Evolutionary conservation across 2,329 filamentous ascomycete genomes (phyloP).

Genomic region (Pseudopithomyces chartarum): DNA sequence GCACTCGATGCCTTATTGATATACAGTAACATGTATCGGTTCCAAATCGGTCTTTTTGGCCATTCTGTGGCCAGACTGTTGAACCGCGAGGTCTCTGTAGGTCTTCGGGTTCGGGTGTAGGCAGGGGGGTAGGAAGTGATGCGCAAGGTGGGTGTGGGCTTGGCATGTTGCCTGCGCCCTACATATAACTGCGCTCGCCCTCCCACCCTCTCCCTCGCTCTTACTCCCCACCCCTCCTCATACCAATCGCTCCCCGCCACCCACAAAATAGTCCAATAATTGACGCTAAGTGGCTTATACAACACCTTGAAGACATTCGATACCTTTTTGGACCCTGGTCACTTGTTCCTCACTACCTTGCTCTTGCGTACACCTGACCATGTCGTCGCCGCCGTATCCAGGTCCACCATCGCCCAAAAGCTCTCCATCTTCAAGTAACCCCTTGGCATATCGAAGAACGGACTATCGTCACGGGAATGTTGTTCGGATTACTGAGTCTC

Average conservation of each 20-base stretch:
- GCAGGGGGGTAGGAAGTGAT: slow-evolving; percentile 11
- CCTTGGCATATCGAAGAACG: slow-evolving; percentile 25
- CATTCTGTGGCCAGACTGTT: not conserved
- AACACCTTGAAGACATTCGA: not conserved
- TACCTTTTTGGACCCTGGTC: not conserved
- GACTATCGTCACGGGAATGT: slow-evolving; percentile 29
- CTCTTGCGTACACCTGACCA: slow-evolving; percentile 16
- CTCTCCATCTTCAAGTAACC: not conserved
- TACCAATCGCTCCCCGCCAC: slow-evolving; percentile 12
- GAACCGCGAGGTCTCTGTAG: slow-evolving; percentile 7
- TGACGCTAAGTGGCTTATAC: slow-evolving; percentile 3
- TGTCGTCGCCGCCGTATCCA: slow-evolving; percentile 29
- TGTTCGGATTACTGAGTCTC: slow-evolving; percentile 31
- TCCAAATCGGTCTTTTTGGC: not conserved
- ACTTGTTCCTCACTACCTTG: not conserved
- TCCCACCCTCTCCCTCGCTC: slow-evolving; percentile 20
- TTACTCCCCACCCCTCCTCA: slow-evolving; percentile 18
- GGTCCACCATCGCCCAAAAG: not conserved
- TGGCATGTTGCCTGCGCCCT: slow-evolving; percentile 16
- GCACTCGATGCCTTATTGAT: slow-evolving; percentile 15
- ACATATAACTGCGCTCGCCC: slow-evolving; percentile 21
- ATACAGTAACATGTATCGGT: not conserved
- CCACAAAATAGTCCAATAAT: slow-evolving; percentile 14
- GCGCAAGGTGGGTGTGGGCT: slow-evolving; percentile 18
- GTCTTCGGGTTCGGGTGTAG: slow-evolving; percentile 12